Evolutionary conservation across 2,329 filamentous ascomycete species (phyloP).

Genomic region (Penicillium fuscoglaucum): DNA sequence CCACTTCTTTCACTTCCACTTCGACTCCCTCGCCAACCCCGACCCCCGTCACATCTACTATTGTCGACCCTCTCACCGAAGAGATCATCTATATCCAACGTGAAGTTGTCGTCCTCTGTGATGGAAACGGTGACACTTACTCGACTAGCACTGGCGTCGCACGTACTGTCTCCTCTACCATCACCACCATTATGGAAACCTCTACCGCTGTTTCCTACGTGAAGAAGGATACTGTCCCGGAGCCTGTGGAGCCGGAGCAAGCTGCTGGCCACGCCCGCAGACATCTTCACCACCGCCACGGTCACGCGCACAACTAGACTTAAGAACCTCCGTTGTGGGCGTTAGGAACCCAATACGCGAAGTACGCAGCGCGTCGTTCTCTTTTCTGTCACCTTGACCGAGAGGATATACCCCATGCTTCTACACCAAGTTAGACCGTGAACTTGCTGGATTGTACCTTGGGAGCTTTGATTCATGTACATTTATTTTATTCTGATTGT

Average conservation of each 20-base stretch:
- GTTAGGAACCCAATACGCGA: not conserved
- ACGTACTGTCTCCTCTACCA: slow-evolving; percentile 28
- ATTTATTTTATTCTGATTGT: slow-evolving; percentile 13
- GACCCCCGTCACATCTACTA: slow-evolving; percentile 28
- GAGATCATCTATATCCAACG: slow-evolving; percentile 35
- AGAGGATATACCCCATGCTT: slow-evolving; percentile 3
- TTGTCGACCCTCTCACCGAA: slow-evolving; percentile 25
- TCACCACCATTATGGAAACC: slow-evolving; percentile 24
- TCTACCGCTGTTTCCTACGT: slow-evolving; percentile 28
- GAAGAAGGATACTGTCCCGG: slow-evolving; percentile 19
- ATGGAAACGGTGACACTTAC: slow-evolving; percentile 26
- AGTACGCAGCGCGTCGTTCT: slow-evolving; percentile 15
- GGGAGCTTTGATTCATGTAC: slow-evolving; percentile 19
- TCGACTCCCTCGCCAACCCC: slow-evolving; percentile 26
- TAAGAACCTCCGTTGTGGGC: not conserved
- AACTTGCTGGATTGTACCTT: slow-evolving; percentile 9
- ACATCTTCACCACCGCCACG: slow-evolving; percentile 28
- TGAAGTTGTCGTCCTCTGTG: slow-evolving; percentile 31
- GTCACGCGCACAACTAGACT: slow-evolving; percentile 22
- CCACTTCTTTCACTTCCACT: slow-evolving; percentile 17
- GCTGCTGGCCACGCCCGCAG: slow-evolving; percentile 22
- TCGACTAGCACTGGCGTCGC: slow-evolving; percentile 27
- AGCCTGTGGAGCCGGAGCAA: slow-evolving; percentile 21
- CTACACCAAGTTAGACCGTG: slow-evolving; percentile 3
- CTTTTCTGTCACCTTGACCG: not conserved